A percentile compares a stretch with the other conserved stretches of the same genome.
These are phyloP conservation scores for Fusarium marasasianum DNA, from an alignment of 2,329 filamentous ascomycete species.

Conservation along the genomic window DNA sequence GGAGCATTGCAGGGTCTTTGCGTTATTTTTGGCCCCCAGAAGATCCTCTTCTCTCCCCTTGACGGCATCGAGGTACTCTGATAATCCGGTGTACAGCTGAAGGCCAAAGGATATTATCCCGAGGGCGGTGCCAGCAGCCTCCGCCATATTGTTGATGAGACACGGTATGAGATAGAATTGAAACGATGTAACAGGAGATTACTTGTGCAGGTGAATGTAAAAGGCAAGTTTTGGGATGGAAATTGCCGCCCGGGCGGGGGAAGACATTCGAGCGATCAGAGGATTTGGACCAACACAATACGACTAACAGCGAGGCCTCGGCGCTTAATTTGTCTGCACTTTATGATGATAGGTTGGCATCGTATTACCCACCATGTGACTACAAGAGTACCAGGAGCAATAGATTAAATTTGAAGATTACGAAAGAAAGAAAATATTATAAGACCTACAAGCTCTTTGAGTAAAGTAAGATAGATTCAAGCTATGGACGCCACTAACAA, in stretches of 20 bases:
- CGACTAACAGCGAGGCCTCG: background rate
- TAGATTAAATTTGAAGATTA: too few relatives aligned
- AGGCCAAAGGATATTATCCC: background rate
- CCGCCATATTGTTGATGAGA: background rate
- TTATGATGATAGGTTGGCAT: background rate
- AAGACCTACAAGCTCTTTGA: background rate
- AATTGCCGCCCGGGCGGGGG: background rate
- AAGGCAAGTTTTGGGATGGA: fast-evolving
- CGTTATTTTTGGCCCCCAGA: fast-evolving
- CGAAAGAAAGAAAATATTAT: background rate
- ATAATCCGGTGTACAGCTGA: fast-evolving
- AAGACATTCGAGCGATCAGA: background rate
- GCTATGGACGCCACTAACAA: background rate
- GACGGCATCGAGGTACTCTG: background rate
- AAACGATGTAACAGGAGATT: background rate
- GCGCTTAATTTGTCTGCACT: background rate
- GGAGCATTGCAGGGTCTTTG: background rate
- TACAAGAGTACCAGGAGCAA: background rate
- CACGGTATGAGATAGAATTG: fast-evolving
- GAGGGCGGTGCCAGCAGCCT: background rate
- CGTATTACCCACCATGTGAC: background rate
- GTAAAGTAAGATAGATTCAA: background rate
- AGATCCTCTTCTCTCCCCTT: background rate
- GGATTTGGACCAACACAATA: background rate
- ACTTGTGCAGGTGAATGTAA: background rate